Percentiles rank a stretch among this genome's conserved stretches.
phyloP scores from a whole-genome alignment of 1,284 basidiomycete species.

The Trametes sp. region DNA sequence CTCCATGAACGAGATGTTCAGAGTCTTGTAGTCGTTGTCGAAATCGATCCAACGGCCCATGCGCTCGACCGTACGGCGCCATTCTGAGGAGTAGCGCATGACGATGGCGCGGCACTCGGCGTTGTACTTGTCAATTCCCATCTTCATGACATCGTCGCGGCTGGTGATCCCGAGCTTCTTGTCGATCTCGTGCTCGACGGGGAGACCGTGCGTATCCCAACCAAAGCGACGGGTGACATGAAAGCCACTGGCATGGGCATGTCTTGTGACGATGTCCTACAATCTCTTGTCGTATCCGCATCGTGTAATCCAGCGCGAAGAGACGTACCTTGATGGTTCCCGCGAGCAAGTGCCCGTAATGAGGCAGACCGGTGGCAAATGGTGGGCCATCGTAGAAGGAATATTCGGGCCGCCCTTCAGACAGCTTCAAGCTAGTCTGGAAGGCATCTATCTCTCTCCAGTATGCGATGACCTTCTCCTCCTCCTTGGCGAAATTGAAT shows the following conservation, averaged over 20 bases:
- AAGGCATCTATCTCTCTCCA: slow-evolving; percentile 99
- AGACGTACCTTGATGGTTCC: slow-evolving; percentile 92
- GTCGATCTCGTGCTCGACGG: slow-evolving; percentile 99
- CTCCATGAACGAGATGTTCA: slow-evolving; percentile 96
- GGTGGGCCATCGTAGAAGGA: slow-evolving; percentile 99
- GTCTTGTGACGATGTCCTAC: slow-evolving; percentile 95
- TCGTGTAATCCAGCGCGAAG: slow-evolving; percentile 1
- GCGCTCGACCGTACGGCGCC: slow-evolving; percentile 94
- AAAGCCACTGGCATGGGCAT: slow-evolving; percentile 93
- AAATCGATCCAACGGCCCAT: slow-evolving; percentile 99
- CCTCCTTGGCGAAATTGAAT: slow-evolving; percentile 92
- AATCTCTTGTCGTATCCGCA: not conserved
- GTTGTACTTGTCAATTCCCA: slow-evolving; percentile 99
- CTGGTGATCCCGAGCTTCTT: slow-evolving; percentile 94
- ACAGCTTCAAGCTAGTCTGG: slow-evolving; percentile 91
- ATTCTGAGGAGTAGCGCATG: slow-evolving; percentile 96
- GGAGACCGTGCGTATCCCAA: slow-evolving; percentile 99
- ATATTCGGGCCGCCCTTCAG: slow-evolving; percentile 88
- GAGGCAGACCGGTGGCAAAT: slow-evolving; percentile 96
- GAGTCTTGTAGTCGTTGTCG: slow-evolving; percentile 99
- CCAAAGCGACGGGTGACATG: slow-evolving; percentile 97
- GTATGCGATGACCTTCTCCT: slow-evolving; percentile 91
- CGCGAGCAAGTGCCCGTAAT: slow-evolving; percentile 92
- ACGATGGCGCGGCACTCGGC: slow-evolving; percentile 97
- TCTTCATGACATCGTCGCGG: slow-evolving; percentile 91